Conservation (phyloP, 192 early-diverging fungal genomes). For the Dissophora ornata region DNA sequence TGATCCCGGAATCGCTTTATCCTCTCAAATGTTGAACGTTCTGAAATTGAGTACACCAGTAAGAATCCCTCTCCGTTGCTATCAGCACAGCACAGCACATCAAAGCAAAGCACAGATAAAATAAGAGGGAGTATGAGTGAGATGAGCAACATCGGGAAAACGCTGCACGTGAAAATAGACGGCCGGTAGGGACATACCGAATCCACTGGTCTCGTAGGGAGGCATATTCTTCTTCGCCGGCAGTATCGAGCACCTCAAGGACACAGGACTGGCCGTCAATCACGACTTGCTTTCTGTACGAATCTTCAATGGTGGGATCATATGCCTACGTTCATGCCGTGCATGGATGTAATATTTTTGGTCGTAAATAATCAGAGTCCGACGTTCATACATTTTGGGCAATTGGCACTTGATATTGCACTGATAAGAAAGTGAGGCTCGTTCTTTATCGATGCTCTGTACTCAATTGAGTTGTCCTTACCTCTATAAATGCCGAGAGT, state of each 20-base stretch:
- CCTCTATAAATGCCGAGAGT: constrained; percentile 8
- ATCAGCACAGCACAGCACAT: too few relatives aligned
- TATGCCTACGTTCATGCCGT: constrained; percentile 75
- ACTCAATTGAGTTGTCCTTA: neutral
- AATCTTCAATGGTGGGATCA: constrained; percentile 99
- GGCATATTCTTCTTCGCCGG: constrained; percentile 88
- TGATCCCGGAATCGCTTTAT: constrained; percentile 88
- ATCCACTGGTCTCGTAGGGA: constrained; percentile 88
- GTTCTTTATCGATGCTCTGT: too few relatives aligned
- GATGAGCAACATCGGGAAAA: too few relatives aligned
- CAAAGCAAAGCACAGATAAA: too few relatives aligned
- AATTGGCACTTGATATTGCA: too few relatives aligned
- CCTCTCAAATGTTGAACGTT: constrained; percentile 88
- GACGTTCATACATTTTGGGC: too few relatives aligned
- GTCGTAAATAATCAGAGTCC: too few relatives aligned
- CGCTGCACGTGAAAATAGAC: too few relatives aligned
- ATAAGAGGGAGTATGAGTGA: neutral
- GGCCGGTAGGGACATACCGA: constrained; percentile 54
- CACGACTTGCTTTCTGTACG: constrained; percentile 96
- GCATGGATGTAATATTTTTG: too few relatives aligned
- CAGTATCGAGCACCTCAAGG: constrained; percentile 96
- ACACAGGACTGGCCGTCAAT: constrained; percentile 98
- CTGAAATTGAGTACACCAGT: constrained; percentile 91
- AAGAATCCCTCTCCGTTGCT: constrained; percentile 88
- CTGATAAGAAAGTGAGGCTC: too few relatives aligned